A percentile compares a stretch with the other conserved stretches of the same genome.
Conservation (phyloP, 495 filamentous ascomycete species). For the Parmelia sp. region DNA sequence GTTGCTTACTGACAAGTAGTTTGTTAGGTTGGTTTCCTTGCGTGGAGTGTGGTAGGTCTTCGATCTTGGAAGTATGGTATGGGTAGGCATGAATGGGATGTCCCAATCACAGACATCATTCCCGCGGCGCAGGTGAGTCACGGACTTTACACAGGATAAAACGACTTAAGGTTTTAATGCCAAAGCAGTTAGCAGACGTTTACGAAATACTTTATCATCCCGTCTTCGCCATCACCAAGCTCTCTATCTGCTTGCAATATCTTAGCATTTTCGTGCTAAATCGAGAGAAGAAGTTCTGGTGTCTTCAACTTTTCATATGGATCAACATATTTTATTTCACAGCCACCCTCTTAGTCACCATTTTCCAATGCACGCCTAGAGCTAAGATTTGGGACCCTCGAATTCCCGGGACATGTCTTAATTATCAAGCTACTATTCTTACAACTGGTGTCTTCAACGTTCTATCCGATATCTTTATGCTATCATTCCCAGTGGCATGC, state of each 20-base stretch:
- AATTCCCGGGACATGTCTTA: constrained; percentile 27
- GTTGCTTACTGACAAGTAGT: neutral
- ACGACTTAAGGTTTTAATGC: neutral
- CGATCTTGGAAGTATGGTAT: constrained; percentile 1
- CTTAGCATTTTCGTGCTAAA: constrained; percentile 15
- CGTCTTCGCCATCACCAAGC: constrained; percentile 5
- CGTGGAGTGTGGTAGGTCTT: constrained; percentile 6
- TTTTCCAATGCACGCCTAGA: constrained; percentile 16
- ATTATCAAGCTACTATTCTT: constrained; percentile 24
- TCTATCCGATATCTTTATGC: constrained; percentile 30
- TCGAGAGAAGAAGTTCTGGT: constrained; percentile 11
- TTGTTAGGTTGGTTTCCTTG: neutral
- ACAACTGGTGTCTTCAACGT: constrained; percentile 30
- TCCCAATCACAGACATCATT: constrained; percentile 19
- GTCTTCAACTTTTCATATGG: constrained; percentile 16
- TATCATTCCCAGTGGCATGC: constrained; percentile 28
- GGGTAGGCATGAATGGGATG: constrained; percentile 34
- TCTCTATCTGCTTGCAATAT: constrained; percentile 19
- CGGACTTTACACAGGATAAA: neutral
- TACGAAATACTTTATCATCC: constrained; percentile 10
- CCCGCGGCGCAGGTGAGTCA: constrained; percentile 23
- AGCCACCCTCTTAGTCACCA: constrained; percentile 4
- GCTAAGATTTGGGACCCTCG: constrained; percentile 16
- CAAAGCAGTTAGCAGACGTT: constrained; percentile 11
- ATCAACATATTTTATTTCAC: constrained; percentile 17